These are phyloP conservation scores for Clavispora santaluciae DNA, from an alignment of 805 yeast genomes.

Conservation along the genomic window DNA sequence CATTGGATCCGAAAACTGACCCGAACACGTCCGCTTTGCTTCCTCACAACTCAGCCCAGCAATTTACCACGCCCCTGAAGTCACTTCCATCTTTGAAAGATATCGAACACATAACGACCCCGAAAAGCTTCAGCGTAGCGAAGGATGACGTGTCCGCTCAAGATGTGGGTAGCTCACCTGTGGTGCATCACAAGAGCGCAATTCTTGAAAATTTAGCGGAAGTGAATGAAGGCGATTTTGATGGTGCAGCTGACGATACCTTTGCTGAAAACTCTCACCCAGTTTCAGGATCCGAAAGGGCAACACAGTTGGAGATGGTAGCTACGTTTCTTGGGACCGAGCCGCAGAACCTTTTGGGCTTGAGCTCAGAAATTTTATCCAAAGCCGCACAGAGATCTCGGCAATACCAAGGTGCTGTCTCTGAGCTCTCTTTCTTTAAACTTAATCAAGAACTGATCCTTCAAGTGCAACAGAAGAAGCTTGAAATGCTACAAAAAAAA, in stretches of 20 bases:
- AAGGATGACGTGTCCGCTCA: conserved; percentile 21
- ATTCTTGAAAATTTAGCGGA: conserved; percentile 11
- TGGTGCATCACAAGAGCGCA: conserved; percentile 8
- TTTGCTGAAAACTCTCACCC: conserved; percentile 9
- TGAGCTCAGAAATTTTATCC: conserved; percentile 14
- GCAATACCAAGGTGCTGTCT: conserved; percentile 24
- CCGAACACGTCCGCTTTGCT: conserved; percentile 9
- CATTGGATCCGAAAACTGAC: conserved; percentile 1
- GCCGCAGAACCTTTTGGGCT: conserved; percentile 10
- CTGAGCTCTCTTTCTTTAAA: conserved; percentile 28
- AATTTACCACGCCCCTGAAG: conserved; percentile 38
- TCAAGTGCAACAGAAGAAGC: conserved; percentile 23
- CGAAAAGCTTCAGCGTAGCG: conserved; percentile 38
- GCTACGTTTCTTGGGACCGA: conserved; percentile 27
- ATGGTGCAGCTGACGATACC: conserved; percentile 14
- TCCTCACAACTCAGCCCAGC: conserved; percentile 7
- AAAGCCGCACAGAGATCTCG: conserved; percentile 22
- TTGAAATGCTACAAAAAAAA: conserved; percentile 17
- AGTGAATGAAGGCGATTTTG: conserved; percentile 9
- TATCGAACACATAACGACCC: conserved; percentile 37
- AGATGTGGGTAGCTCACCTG: conserved; percentile 20
- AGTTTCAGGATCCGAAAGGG: conserved; percentile 2
- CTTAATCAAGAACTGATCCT: conserved; percentile 31
- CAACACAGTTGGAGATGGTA: conserved; percentile 12
- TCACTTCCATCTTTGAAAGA: conserved; percentile 39